phyloP scores from a whole-genome alignment of 2,329 filamentous ascomycete genomes.

The Xylaria sp. region DNA sequence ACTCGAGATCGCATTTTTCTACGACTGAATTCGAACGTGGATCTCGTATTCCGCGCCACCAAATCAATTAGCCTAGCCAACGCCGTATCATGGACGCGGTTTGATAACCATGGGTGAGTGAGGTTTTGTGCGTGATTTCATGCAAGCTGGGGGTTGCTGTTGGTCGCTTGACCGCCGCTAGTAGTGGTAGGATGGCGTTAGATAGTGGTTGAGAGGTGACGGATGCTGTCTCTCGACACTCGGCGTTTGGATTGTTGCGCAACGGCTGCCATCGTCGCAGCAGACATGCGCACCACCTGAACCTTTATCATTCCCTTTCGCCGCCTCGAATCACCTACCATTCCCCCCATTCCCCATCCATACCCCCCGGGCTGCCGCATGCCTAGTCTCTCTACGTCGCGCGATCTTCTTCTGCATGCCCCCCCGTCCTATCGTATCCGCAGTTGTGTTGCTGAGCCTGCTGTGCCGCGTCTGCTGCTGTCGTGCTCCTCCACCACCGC shows the following conservation, averaged over 20 bases:
- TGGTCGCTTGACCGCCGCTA: background rate
- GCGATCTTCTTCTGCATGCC: conserved; percentile 5
- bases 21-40: background rate
- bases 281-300: background rate
- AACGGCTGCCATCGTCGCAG: background rate
- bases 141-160: background rate
- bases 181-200: background rate
- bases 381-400: conserved; percentile 5
- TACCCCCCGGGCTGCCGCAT: conserved; percentile 10
- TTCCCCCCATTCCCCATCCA: background rate
- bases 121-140: conserved; percentile 3
- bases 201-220: background rate
- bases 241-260: background rate
- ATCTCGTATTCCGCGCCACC: conserved; percentile 5
- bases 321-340: background rate
- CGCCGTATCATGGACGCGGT: conserved; percentile 39
- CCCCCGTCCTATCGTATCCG: conserved; percentile 14
- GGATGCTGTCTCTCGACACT: background rate
- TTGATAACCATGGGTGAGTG: conserved; percentile 42
- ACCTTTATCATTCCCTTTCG: background rate
- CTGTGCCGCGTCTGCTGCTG: too few species aligned
- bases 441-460: conserved; percentile 16
- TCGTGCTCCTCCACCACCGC: conserved; percentile 13
- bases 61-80: background rate
- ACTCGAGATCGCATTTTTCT: background rate